phyloP scores from a whole-genome alignment of 306 rosid genomes.

The Dalbergia oliveri region DNA sequence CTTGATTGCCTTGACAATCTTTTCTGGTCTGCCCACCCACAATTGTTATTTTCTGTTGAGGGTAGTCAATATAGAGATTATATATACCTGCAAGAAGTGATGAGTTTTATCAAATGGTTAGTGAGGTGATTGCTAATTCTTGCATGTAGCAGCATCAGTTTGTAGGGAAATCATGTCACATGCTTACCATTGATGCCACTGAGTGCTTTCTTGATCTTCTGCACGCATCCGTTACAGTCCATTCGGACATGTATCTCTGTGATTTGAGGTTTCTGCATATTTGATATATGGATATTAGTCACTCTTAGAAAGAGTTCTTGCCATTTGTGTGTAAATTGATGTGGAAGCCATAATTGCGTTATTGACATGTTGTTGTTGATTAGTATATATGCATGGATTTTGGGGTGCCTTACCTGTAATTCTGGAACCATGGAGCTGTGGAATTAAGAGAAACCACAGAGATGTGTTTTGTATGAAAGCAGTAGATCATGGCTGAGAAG shows the following conservation, averaged over 20 bases:
- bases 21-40: constrained; percentile 86
- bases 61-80: constrained; percentile 69
- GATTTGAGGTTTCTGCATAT: constrained; percentile 72
- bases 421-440: constrained; percentile 64
- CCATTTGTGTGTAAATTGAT: constrained; percentile 8
- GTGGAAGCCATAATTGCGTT: not conserved
- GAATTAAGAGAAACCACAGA: constrained; percentile 38
- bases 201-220: constrained; percentile 81
- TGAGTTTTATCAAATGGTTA: not conserved
- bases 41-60: constrained; percentile 76
- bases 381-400: not conserved
- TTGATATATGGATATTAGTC: not conserved
- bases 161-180: not conserved
- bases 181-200: constrained; percentile 69
- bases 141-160: constrained; percentile 1
- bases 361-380: not conserved
- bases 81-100: constrained; percentile 65
- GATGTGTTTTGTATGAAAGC: constrained; percentile 9
- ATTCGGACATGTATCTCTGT: constrained; percentile 78
- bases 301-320: not conserved
- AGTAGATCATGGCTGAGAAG: constrained; percentile 43
- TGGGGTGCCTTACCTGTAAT: constrained; percentile 63
- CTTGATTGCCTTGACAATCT: constrained; percentile 71
- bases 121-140: not conserved
- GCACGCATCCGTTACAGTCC: constrained; percentile 87